Conservation (phyloP, 768 basidiomycete genomes). For the Boletus reticulatus region DNA sequence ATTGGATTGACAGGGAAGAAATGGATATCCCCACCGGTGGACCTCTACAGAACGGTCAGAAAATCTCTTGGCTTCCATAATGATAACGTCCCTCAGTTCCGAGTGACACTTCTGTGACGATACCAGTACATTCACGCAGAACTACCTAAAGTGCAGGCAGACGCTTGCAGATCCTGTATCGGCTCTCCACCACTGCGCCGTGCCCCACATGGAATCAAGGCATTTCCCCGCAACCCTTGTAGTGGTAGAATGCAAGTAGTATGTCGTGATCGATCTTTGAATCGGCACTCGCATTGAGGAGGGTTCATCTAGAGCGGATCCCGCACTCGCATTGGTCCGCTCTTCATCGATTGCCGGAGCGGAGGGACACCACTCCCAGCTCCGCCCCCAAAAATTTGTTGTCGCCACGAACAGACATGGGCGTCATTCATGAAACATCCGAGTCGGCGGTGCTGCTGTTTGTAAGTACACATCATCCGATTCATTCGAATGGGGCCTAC, state of each 20-base stretch:
- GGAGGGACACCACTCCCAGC: background rate
- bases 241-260: slow-evolving; percentile 61
- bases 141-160: slow-evolving; percentile 40
- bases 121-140: slow-evolving; percentile 42
- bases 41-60: slow-evolving; percentile 26
- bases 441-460: slow-evolving; percentile 11
- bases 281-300: slow-evolving; percentile 57
- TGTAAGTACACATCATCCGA: background rate
- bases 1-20: slow-evolving; percentile 22
- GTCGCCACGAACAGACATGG: slow-evolving; percentile 18
- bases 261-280: slow-evolving; percentile 54
- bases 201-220: slow-evolving; percentile 37
- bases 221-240: slow-evolving; percentile 70
- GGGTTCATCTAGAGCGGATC: slow-evolving; percentile 71
- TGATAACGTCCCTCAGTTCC: background rate
- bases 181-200: slow-evolving; percentile 47
- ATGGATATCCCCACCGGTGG: slow-evolving; percentile 13
- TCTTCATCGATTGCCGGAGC: slow-evolving; percentile 49
- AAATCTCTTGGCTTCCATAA: slow-evolving; percentile 15
- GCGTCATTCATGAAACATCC: slow-evolving; percentile 6
- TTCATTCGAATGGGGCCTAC: slow-evolving; percentile 29
- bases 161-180: slow-evolving; percentile 64
- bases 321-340: slow-evolving; percentile 56
- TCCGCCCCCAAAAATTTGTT: slow-evolving; percentile 10
- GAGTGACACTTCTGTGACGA: slow-evolving; percentile 38